Evolutionary conservation across 768 basidiomycete genomes (phyloP).

Genomic region (Asterophora parasitica): DNA sequence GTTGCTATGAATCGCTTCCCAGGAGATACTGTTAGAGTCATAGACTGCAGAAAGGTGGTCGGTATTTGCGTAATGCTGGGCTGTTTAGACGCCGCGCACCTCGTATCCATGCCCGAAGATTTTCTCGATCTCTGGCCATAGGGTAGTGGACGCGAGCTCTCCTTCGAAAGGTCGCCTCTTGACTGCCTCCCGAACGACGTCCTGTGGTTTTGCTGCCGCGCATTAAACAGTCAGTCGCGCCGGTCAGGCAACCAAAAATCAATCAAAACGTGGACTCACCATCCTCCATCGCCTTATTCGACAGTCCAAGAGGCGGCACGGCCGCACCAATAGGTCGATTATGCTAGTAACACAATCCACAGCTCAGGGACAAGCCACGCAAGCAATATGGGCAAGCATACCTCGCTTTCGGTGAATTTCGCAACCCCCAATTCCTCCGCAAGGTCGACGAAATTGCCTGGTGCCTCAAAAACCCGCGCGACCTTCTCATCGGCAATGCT

Average conservation of each 20-base stretch:
- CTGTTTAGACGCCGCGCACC: constrained; percentile 34
- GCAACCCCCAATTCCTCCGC: constrained; percentile 48
- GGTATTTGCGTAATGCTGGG: constrained; percentile 2
- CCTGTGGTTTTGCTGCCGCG: constrained; percentile 1
- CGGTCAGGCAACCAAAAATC: not conserved
- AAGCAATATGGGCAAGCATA: constrained; percentile 21
- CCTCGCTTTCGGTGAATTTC: constrained; percentile 46
- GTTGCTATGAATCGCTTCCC: constrained; percentile 73
- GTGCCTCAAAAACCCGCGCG: constrained; percentile 88
- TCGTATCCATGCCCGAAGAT: constrained; percentile 98
- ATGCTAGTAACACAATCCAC: constrained; percentile 32
- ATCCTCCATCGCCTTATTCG: constrained; percentile 85
- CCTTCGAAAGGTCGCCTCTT: constrained; percentile 74
- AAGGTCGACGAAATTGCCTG: constrained; percentile 68
- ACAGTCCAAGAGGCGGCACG: constrained; percentile 90
- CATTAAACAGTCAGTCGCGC: not conserved
- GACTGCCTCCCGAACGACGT: not conserved
- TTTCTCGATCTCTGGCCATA: constrained; percentile 98
- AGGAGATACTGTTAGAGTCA: constrained; percentile 73
- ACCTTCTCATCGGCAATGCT: constrained; percentile 98
- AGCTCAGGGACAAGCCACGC: not conserved
- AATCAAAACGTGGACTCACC: constrained; percentile 36
- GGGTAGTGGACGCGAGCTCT: constrained; percentile 78
- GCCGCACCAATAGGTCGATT: constrained; percentile 73
- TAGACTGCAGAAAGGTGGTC: constrained; percentile 48